Percentiles rank a stretch among this genome's conserved stretches.
These are phyloP conservation scores for Xylaria sp. DNA, from an alignment of 2,329 filamentous ascomycete species.

Conservation along the genomic window DNA sequence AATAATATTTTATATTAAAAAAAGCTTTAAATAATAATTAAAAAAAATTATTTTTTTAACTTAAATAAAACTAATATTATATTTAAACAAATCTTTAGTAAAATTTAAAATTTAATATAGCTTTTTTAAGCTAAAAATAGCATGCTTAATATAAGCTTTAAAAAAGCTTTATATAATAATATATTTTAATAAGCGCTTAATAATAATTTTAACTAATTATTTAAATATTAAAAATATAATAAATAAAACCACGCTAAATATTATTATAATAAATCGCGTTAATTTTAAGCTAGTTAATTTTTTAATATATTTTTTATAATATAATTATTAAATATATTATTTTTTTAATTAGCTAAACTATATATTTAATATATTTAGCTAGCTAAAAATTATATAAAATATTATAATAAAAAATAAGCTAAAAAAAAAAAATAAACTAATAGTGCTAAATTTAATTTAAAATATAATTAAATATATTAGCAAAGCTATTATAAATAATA, in stretches of 20 bases:
- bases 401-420: not conserved
- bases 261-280: not conserved
- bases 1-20: not conserved
- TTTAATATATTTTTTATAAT: not conserved
- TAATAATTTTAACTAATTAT: not conserved
- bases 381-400: not conserved
- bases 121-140: not conserved
- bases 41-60: not conserved
- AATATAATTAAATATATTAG: not conserved
- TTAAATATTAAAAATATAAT: not conserved
- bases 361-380: not conserved
- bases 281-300: not conserved
- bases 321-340: not conserved
- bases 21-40: not conserved
- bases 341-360: not conserved
- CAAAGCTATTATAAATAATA: not conserved
- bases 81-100: not conserved
- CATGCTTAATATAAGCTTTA: not conserved
- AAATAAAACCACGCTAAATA: not conserved
- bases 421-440: not conserved
- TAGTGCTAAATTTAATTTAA: not conserved
- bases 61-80: not conserved
- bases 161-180: not conserved
- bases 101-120: not conserved
- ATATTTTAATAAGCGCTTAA: not conserved